Base-by-base conservation (phyloP, 106 monocot species). In the Dactylorhiza incarnata region DNA sequence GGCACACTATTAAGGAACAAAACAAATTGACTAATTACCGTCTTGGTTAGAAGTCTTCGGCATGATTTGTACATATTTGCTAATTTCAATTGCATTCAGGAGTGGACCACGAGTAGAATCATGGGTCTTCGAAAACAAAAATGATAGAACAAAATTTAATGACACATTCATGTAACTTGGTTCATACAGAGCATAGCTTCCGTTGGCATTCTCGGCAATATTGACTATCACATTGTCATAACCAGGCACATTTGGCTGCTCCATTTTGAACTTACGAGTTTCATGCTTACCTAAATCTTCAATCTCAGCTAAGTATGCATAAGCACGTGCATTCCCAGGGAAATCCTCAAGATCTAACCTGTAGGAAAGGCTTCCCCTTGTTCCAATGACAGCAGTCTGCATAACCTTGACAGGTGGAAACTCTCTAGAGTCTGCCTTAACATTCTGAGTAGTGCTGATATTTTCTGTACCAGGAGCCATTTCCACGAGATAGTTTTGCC, bases 361-460 rank as follows among this genome's bases (percentile, higher is more conserved):
- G 55, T 84, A 87, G 11, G 81, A 72, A 9, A 87, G 53, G 16
- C 63, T 84, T 71, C 84, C 87, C 43, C 72, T 81, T 26, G 71
- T 81, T 66, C 87, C 87, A 66, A 87, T 81, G 0, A 84, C 76
- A 66, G 87, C 87, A 12, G 87, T 87, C 68, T 87, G 84, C 87
- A 87, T 87, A 8, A 87, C 87, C 71, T 87, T 87, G 47, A 78
- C n/a, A 29, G 87, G 87, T 17, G 87, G 87, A 53, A 47, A 78
- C 67, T 87, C 87, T 14, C 67, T 45, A 23, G 46, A 25, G n/a
- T 73, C 37, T 1, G 73, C 68, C 12, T 58, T 78, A 73, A 87
- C 73, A 23, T 69, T 71, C 65, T 78, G 78, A n/a, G 5, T 73
- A 44, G 87, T 87, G 46, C 75, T 81, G 55, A 87, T 59, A 67